Base-by-base conservation (phyloP, 495 filamentous ascomycete genomes). In the Trichoderma gamsii region DNA sequence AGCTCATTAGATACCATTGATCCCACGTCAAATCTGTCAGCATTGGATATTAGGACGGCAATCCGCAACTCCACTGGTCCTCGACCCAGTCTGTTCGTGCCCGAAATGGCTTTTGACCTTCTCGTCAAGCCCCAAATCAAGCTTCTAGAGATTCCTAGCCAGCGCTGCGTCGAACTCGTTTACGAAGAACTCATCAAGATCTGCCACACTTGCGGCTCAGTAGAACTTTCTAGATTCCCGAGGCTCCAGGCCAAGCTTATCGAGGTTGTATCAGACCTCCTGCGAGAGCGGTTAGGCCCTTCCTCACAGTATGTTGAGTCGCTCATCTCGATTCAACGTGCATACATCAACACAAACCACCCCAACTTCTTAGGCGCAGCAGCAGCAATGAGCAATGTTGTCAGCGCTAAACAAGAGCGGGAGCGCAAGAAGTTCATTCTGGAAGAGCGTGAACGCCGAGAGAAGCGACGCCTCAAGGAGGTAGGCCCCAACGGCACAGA, bases 171-270 rank as follows among this genome's bases (percentile, higher is more conserved):
- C 35, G 96, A 99, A 77, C 83, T 98, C 23, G 95, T 99, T 0
- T 99, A 99, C 75, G 95, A 99, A 75, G 95, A 99, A 76, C 85
- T 99, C 12, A 99, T 99, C 79, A 99, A 99, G 77, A 97, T 99
- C 67, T 96, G 95, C 76, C 95, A 99, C 76, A 99, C 95, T 2
- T 99, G 95, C 80, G 96, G 96, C 63, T 97, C 92, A 4, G 94
- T 90, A 29, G 95, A 99, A 76, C 86, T 97, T 18, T 85, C 91
- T 63, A 84, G 95, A 61, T 99, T 96, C 75, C 95, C 95, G 8
- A 89, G 95, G 59, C 84, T 99, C 15, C 95, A 99, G 77, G 95
- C 88, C 38, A 99, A 97, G 75, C 87, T 99, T 23, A 99, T 99
- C 69, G 95, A 99, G 77, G 95, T 97, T 9, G 95, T 99, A 1